Conservation (phyloP, 148 eudicot genomes). For the Chenopodium berlandieri region DNA sequence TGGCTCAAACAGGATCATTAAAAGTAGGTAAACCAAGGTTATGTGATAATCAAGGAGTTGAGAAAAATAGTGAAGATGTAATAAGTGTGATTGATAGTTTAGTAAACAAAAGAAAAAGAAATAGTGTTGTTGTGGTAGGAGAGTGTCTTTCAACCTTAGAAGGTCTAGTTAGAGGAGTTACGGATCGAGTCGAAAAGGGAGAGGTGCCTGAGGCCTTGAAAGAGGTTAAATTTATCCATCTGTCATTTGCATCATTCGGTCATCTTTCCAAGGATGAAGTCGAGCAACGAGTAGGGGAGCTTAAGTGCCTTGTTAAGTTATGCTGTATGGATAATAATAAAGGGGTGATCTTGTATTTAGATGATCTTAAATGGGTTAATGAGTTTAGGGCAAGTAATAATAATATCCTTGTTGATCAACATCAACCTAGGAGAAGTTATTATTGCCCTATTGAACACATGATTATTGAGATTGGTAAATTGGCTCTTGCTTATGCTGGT, state of each 20-base stretch:
- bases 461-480: slow-evolving; percentile 63
- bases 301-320: slow-evolving; percentile 47
- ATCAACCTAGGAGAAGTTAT: slow-evolving; percentile 31
- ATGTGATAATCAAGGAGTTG: slow-evolving; percentile 22
- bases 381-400: slow-evolving; percentile 45
- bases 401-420: slow-evolving; percentile 19
- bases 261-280: slow-evolving; percentile 50
- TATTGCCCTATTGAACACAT: slow-evolving; percentile 78
- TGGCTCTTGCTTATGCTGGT: slow-evolving; percentile 34
- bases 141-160: slow-evolving; percentile 53
- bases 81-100: slow-evolving; percentile 48
- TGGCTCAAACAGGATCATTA: slow-evolving; percentile 5
- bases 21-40: slow-evolving; percentile 22
- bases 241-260: slow-evolving; percentile 46
- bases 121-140: slow-evolving; percentile 61
- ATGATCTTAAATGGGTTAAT: slow-evolving; percentile 78
- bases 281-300: slow-evolving; percentile 54
- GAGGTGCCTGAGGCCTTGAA: slow-evolving; percentile 55
- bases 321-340: slow-evolving; percentile 34
- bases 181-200: slow-evolving; percentile 54
- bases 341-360: slow-evolving; percentile 70
- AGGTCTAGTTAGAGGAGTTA: slow-evolving; percentile 46
- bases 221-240: slow-evolving; percentile 50
- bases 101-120: slow-evolving; percentile 37
- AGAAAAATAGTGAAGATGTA: slow-evolving; percentile 46